Evolutionary conservation across 352 stramenopile species (phyloP).

Genomic region (Globisporangium cystogenes): DNA sequence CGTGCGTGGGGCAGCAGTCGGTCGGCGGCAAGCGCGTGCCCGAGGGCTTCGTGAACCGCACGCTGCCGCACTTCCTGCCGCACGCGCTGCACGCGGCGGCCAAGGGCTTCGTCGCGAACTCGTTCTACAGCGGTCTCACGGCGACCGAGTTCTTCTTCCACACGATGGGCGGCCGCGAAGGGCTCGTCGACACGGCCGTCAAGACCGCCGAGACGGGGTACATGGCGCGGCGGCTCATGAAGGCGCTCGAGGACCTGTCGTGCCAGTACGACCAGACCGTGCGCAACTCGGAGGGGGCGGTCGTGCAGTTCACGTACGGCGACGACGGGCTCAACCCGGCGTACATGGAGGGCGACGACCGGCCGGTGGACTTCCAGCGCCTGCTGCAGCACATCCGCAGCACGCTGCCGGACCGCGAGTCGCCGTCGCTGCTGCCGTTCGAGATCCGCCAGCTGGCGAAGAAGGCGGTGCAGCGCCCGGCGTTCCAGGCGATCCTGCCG

Average conservation of each 20-base stretch:
- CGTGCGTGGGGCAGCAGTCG: constrained; percentile 98
- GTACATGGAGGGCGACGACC: constrained; percentile 94
- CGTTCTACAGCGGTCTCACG: constrained; percentile 98
- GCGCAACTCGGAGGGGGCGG: constrained; percentile 80
- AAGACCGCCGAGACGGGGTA: constrained; percentile 99
- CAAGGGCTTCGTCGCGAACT: constrained; percentile 99
- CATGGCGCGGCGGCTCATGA: constrained; percentile 98
- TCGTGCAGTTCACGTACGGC: constrained; percentile 99
- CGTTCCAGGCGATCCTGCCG: constrained; percentile 83
- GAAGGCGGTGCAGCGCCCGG: constrained; percentile 66
- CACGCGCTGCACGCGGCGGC: constrained; percentile 93
- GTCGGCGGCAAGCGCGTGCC: constrained; percentile 98
- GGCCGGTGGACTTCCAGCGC: constrained; percentile 96
- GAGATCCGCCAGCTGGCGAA: constrained; percentile 86
- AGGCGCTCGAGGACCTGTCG: constrained; percentile 97
- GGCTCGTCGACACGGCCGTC: constrained; percentile 99
- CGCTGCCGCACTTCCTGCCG: constrained; percentile 95
- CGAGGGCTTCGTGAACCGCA: constrained; percentile 98
- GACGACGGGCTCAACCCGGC: constrained; percentile 98
- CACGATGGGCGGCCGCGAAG: constrained; percentile 99
- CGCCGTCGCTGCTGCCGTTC: constrained; percentile 61
- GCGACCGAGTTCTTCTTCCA: constrained; percentile 99
- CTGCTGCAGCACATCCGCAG: constrained; percentile 88
- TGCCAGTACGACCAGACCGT: constrained; percentile 94
- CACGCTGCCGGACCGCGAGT: constrained; percentile 68